Base-by-base conservation (phyloP, 108 stramenopile genomes). In the Nitzschia sp. region DNA sequence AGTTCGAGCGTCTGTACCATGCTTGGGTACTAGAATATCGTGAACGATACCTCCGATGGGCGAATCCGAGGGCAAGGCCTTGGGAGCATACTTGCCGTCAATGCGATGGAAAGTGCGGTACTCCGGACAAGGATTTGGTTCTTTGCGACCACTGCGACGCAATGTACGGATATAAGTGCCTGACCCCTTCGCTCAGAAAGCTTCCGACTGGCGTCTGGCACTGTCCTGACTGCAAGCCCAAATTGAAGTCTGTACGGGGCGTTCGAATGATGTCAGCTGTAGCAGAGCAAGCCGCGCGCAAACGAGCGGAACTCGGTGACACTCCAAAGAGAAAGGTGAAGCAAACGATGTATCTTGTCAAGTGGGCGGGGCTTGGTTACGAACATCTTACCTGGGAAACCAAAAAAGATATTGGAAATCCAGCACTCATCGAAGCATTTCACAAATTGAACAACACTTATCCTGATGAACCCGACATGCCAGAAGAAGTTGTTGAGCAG, bases 331-430 rank as follows among this genome's bases (percentile, higher is more conserved):
- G 88, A 46, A 76, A 76, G 53, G 82, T 92, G 8, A 89, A 82
- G 46, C 77, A 89, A 64, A 86, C 78, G 6, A 85, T 92, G 85
- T 92, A 94, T 67, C 81, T 99, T 9, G 96, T 99, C 58, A 99
- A 99, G 67, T 99, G 99, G 99, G 76, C 78, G 6, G 97, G 94
- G 17, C 75, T 98, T 3, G 91, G 95, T 32, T 98, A 98, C 76
- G 91, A 94, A 57, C 85, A 91, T 41, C 96, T 96, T 61, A 97
- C 97, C 19, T 98, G 97, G 98, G 99, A 99, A 69, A 94, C 84
- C 4, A 79, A 83, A 33, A 83, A 95, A 58, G 96, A 97, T 71
- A 84, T 97, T 56, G 87, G 86, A 21, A 86, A 81, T 44, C 68
- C 68, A 0, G 78, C 72, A 16, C 67, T 90, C 13, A 91, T 94